Percentiles rank a stretch among this genome's conserved stretches.
These are phyloP conservation scores for Sclerotiophoma versabilis DNA, from an alignment of 2,329 filamentous ascomycete species.

Conservation along the genomic window DNA sequence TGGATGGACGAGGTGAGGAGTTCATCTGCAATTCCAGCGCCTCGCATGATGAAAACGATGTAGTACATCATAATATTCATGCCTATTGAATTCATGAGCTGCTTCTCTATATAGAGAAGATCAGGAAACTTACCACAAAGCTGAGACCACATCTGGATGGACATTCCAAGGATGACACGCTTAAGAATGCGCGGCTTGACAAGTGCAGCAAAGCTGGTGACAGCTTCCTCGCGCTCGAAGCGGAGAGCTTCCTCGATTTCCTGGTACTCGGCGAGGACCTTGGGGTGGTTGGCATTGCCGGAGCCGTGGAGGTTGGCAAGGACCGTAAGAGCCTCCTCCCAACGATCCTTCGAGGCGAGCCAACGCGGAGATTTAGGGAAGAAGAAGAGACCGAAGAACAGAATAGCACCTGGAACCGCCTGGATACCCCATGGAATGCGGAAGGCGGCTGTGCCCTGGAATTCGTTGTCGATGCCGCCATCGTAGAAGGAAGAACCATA, in stretches of 20 bases:
- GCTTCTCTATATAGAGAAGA: constrained; percentile 38
- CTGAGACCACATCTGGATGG: constrained; percentile 14
- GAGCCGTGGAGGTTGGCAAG: constrained; percentile 64
- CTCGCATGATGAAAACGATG: constrained; percentile 67
- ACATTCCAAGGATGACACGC: constrained; percentile 64
- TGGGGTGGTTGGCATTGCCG: constrained; percentile 63
- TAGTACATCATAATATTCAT: constrained; percentile 67
- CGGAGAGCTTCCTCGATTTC: constrained; percentile 65
- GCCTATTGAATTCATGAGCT: constrained; percentile 42
- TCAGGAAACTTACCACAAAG: constrained; percentile 64
- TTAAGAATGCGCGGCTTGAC: constrained; percentile 61
- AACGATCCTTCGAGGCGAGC: constrained; percentile 72
- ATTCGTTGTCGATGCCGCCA: constrained; percentile 47
- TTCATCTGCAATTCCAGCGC: constrained; percentile 63
- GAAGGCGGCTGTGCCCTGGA: constrained; percentile 55
- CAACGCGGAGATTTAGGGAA: constrained; percentile 67
- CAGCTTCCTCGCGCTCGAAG: constrained; percentile 62
- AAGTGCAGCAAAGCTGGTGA: constrained; percentile 59
- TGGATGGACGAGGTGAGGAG: constrained; percentile 68
- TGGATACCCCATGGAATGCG: constrained; percentile 55
- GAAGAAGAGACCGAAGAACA: constrained; percentile 52
- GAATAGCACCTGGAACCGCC: constrained; percentile 50
- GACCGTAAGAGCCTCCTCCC: constrained; percentile 68
- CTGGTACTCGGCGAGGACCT: constrained; percentile 68
- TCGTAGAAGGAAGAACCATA: constrained; percentile 67